Conservation (phyloP, 768 basidiomycete species). For the Bullera alba region DNA sequence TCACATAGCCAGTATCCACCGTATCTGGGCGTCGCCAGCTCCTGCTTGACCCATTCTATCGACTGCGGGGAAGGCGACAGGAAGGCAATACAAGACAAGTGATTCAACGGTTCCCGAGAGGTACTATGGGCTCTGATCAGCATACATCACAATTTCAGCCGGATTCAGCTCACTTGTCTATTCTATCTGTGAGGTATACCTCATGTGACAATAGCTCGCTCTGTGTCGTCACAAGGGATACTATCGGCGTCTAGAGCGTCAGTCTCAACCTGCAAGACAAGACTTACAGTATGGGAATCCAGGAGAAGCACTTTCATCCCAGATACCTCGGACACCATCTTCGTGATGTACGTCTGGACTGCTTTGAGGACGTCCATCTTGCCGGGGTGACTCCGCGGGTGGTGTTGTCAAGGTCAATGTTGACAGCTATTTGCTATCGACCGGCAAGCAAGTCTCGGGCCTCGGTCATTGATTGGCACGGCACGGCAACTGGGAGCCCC, state of each 20-base stretch:
- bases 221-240: constrained; percentile 89
- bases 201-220: constrained; percentile 88
- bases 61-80: constrained; percentile 75
- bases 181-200: constrained; percentile 93
- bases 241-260: constrained; percentile 67
- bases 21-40: constrained; percentile 84
- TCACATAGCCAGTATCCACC: constrained; percentile 99
- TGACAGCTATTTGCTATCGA: no score
- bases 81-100: constrained; percentile 96
- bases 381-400: no score
- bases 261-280: not conserved
- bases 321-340: constrained; percentile 72
- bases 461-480: no score
- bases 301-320: constrained; percentile 95
- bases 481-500: no score
- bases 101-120: constrained; percentile 80
- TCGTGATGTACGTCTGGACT: constrained; percentile 84
- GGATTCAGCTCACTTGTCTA: constrained; percentile 63
- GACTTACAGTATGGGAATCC: constrained; percentile 80
- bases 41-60: constrained; percentile 71
- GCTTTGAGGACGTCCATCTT: constrained; percentile 93
- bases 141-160: not conserved
- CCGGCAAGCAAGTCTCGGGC: no score
- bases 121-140: constrained; percentile 15
- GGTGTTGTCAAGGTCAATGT: no score